phyloP scores from a whole-genome alignment of 306 rosid genomes.

The Lupinus albus region DNA sequence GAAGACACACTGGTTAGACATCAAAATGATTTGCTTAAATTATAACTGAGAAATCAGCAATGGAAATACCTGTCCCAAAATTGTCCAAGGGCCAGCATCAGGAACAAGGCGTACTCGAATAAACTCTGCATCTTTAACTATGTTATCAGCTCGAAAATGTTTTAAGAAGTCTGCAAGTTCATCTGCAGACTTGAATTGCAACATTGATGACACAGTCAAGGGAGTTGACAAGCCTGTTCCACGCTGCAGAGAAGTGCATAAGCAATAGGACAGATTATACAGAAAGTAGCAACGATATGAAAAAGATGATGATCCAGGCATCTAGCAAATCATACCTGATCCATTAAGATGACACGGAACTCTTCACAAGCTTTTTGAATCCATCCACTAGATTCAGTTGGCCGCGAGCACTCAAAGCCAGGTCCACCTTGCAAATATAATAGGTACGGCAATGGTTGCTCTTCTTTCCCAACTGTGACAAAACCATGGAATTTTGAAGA shows the following conservation, averaged over 20 bases:
- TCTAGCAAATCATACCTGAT: slow-evolving; percentile 71
- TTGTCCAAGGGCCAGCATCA: slow-evolving; percentile 81
- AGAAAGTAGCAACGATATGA: neutral
- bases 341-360: slow-evolving; percentile 85
- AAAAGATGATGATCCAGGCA: slow-evolving; percentile 16
- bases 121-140: slow-evolving; percentile 90
- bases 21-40: slow-evolving; percentile 33
- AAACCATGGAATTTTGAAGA: slow-evolving; percentile 31
- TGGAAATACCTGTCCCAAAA: slow-evolving; percentile 87
- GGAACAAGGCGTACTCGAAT: slow-evolving; percentile 82
- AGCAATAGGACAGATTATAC: slow-evolving; percentile 36
- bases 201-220: slow-evolving; percentile 82
- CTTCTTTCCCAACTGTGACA: slow-evolving; percentile 84
- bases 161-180: slow-evolving; percentile 65
- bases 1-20: slow-evolving; percentile 13
- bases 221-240: slow-evolving; percentile 98
- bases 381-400: slow-evolving; percentile 92
- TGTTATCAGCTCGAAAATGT: slow-evolving; percentile 89
- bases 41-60: slow-evolving; percentile 34
- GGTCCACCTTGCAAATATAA: slow-evolving; percentile 96
- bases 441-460: slow-evolving; percentile 70
- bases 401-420: slow-evolving; percentile 80
- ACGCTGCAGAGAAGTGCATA: slow-evolving; percentile 63
- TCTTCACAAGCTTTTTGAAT: slow-evolving; percentile 82
- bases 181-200: slow-evolving; percentile 70